Conservation (phyloP, 495 filamentous ascomycete species). For the Penicillium paradoxum region DNA sequence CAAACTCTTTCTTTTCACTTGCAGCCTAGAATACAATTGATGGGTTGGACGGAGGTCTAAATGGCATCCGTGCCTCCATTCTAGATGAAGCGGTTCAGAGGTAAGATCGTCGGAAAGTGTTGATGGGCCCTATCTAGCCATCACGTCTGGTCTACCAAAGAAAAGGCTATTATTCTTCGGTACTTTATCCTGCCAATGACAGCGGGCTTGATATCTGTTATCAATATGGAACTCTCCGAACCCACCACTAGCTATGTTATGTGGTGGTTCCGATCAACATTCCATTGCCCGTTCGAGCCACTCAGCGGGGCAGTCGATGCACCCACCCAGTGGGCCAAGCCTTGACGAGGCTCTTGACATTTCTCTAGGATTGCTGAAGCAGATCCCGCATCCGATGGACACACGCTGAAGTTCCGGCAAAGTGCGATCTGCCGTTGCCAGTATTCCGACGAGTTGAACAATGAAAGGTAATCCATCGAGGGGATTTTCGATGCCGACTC, state of each 20-base stretch:
- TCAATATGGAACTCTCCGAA: not conserved
- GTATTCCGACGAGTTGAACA: not conserved
- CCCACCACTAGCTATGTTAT: not conserved
- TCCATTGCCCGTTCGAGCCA: slow-evolving; percentile 7
- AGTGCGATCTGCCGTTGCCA: not conserved
- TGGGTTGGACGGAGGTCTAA: too few species aligned
- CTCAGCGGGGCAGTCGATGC: not conserved
- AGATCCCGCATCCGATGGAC: not conserved
- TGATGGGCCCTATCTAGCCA: not conserved
- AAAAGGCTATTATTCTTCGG: not conserved
- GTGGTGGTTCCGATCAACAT: slow-evolving; percentile 12
- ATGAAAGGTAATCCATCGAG: not conserved
- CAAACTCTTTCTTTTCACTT: too few species aligned
- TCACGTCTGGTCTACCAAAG: too few species aligned
- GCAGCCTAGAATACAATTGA: too few species aligned
- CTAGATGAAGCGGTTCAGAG: too few species aligned
- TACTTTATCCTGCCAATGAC: not conserved
- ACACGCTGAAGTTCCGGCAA: not conserved
- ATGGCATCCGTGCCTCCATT: too few species aligned
- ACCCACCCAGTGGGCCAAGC: not conserved
- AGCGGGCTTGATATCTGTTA: not conserved
- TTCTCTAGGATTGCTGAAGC: not conserved
- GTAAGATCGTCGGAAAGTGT: not conserved
- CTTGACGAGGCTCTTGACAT: not conserved
- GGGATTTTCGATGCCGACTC: not conserved